Percentiles rank a stretch among this genome's conserved stretches.
Conservation (phyloP, 2,329 filamentous ascomycete genomes). For the Westerdykella aurantiaca region DNA sequence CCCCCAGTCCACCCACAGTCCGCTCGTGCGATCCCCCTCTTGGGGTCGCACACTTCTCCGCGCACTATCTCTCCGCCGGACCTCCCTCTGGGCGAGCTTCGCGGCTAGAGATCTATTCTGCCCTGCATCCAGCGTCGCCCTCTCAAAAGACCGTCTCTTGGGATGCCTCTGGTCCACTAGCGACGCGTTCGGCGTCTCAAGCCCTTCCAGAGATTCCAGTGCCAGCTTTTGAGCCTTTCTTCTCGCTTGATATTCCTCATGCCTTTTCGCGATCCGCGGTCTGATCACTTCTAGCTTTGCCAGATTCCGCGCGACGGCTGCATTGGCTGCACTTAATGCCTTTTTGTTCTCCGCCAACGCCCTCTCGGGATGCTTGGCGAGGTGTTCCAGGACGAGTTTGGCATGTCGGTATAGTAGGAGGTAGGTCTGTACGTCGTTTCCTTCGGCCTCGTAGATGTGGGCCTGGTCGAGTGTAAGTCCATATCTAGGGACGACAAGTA, state of each 20-base stretch:
- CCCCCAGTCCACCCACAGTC: conserved; percentile 51
- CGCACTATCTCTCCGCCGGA: conserved; percentile 28
- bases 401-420: conserved; percentile 87
- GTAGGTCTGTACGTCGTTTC: conserved; percentile 82
- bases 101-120: conserved; percentile 30
- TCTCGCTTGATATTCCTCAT: conserved; percentile 46
- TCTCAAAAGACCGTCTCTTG: conserved; percentile 21
- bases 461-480: conserved; percentile 51
- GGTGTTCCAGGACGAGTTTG: conserved; percentile 69
- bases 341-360: conserved; percentile 56
- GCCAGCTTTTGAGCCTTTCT: conserved; percentile 21
- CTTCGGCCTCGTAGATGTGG: conserved; percentile 75
- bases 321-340: conserved; percentile 52
- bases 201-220: conserved; percentile 22
- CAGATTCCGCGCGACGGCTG: conserved; percentile 59
- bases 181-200: conserved; percentile 15
- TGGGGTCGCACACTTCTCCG: conserved; percentile 52
- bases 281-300: conserved; percentile 71
- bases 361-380: conserved; percentile 71
- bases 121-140: conserved; percentile 27
- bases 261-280: conserved; percentile 66
- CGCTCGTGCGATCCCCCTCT: conserved; percentile 51
- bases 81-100: conserved; percentile 32
- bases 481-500: conserved; percentile 16
- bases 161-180: conserved; percentile 10